A percentile compares a stretch with the other conserved stretches of the same genome.
phyloP scores from a whole-genome alignment of 257 asterid genomes.

The Solanum arcanum region DNA sequence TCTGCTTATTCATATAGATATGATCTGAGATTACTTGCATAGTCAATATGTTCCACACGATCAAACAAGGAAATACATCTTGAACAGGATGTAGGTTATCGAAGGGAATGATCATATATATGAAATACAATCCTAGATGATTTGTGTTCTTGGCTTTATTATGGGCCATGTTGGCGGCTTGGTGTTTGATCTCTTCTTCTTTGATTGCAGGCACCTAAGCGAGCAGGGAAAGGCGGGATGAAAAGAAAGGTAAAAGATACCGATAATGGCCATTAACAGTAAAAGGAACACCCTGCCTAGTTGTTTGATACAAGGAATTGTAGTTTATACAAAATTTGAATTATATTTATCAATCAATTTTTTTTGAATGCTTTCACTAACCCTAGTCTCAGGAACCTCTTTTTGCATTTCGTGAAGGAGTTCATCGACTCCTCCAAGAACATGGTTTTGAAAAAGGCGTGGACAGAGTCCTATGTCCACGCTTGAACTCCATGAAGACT shows the following conservation, averaged over 20 bases:
- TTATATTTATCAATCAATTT: not conserved
- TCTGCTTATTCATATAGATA: not conserved
- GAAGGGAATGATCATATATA: no score
- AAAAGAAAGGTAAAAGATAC: constrained; percentile 50
- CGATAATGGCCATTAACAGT: constrained; percentile 19
- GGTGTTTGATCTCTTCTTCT: not conserved
- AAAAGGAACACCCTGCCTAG: constrained; percentile 12
- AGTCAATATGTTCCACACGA: no score
- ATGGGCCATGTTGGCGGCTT: not conserved
- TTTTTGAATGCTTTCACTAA: not conserved
- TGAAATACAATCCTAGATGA: not conserved
- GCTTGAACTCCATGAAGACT: not conserved
- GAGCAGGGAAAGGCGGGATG: constrained; percentile 34
- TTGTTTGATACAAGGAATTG: not conserved
- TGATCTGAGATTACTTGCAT: not conserved
- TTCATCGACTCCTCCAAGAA: not conserved
- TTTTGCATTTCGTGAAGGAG: not conserved
- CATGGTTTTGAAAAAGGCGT: not conserved
- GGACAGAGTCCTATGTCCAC: not conserved
- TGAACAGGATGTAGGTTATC: no score
- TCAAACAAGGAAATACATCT: no score
- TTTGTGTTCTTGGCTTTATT: not conserved
- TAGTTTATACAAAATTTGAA: not conserved
- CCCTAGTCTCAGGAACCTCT: not conserved
- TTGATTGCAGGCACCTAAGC: constrained; percentile 44